A percentile compares a stretch with the other conserved stretches of the same genome.
phyloP scores from a whole-genome alignment of 352 stramenopile species.

The Phytophthora foliorum region DNA sequence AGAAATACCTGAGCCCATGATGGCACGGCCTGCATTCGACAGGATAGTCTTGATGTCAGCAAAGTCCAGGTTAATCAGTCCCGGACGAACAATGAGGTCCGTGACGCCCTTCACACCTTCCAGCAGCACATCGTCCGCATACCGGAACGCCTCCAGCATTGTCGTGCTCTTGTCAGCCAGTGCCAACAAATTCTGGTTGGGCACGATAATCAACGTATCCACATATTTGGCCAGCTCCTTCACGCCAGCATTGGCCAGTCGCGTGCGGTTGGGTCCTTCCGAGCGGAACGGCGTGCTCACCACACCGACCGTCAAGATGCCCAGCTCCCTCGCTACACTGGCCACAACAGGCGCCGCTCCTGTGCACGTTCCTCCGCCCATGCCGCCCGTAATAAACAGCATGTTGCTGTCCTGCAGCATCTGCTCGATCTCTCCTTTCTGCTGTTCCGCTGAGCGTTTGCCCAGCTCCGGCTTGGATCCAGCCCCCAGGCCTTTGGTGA shows the following conservation, averaged over 20 bases:
- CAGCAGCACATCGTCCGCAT: conserved; percentile 96
- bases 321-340: conserved; percentile 92
- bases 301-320: conserved; percentile 96
- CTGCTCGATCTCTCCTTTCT: conserved; percentile 89
- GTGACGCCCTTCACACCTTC: conserved; percentile 97
- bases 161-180: conserved; percentile 95
- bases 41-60: conserved; percentile 97
- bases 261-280: conserved; percentile 94
- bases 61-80: conserved; percentile 98
- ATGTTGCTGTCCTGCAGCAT: conserved; percentile 95
- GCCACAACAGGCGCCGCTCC: conserved; percentile 95
- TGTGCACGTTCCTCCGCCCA: conserved; percentile 94
- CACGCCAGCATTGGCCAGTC: conserved; percentile 93
- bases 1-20: conserved; percentile 95
- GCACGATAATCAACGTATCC: conserved; percentile 97
- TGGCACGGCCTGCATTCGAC: conserved; percentile 93
- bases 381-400: conserved; percentile 97
- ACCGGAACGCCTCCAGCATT: conserved; percentile 94
- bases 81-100: conserved; percentile 96
- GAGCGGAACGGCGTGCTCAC: conserved; percentile 97
- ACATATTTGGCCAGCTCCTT: conserved; percentile 94
- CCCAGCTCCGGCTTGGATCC: conserved; percentile 86
- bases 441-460: conserved; percentile 88
- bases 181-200: conserved; percentile 96
- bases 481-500: conserved; percentile 86